These are phyloP conservation scores for Russula vinacea DNA, from an alignment of 768 basidiomycete species.

Conservation along the genomic window DNA sequence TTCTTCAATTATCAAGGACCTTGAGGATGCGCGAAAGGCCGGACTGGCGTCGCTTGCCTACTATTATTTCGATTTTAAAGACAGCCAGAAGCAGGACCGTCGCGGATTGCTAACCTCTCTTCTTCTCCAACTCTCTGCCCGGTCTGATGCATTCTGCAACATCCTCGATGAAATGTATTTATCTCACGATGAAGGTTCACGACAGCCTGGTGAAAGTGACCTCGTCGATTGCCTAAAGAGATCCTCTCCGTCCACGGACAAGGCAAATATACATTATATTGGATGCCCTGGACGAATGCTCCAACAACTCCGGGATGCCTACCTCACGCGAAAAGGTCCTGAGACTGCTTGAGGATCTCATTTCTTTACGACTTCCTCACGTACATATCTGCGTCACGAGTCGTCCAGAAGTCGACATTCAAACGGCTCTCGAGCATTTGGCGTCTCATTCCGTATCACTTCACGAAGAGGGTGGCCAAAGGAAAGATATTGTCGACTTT, in stretches of 20 bases:
- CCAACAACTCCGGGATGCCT: conserved; percentile 9
- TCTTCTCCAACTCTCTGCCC: conserved; percentile 7
- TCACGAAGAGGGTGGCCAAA: conserved; percentile 2
- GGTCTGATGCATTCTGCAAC: not conserved
- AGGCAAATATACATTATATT: not conserved
- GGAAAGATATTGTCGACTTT: conserved; percentile 2
- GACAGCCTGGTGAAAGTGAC: conserved; percentile 7
- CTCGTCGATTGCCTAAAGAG: conserved; percentile 2
- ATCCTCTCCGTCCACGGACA: not conserved
- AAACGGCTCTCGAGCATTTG: not conserved
- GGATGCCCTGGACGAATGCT: conserved; percentile 9
- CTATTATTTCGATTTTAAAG: conserved; percentile 12
- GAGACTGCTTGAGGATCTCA: not conserved
- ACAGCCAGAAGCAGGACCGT: not conserved
- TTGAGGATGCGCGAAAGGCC: not conserved
- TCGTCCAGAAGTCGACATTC: conserved; percentile 6
- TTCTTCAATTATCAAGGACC: conserved; percentile 10
- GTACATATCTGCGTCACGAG: not conserved
- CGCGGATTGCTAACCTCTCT: conserved; percentile 12
- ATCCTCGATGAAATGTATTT: not conserved
- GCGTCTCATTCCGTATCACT: not conserved
- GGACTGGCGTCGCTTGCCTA: conserved; percentile 2
- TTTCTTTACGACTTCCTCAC: not conserved
- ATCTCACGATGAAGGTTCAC: not conserved
- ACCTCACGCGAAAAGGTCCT: not conserved